Conservation (phyloP, 208 protist genomes). For the Acanthamoeba sp. region DNA sequence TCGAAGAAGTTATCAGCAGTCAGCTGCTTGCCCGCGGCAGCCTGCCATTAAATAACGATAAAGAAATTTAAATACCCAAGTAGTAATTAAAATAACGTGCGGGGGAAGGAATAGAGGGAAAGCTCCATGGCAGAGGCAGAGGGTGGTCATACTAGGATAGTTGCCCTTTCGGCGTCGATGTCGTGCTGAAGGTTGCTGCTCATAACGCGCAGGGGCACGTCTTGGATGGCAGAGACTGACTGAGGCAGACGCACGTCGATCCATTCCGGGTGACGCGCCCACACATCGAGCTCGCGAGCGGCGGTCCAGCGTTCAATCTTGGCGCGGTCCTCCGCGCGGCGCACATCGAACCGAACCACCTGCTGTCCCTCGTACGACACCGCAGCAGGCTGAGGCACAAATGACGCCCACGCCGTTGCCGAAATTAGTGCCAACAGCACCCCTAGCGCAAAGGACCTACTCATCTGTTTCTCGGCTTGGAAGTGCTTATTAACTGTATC, state of each 20-base stretch:
- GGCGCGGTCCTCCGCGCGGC: background rate
- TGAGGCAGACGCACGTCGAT: background rate
- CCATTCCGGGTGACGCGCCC: background rate
- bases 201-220: background rate
- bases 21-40: background rate
- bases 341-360: background rate
- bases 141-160: background rate
- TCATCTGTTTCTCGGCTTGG: too few species aligned
- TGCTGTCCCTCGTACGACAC: background rate
- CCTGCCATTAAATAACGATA: background rate
- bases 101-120: background rate
- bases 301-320: conserved; percentile 11
- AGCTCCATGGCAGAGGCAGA: background rate
- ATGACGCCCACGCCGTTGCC: background rate
- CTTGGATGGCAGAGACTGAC: background rate
- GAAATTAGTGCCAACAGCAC: background rate
- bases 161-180: background rate
- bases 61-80: background rate
- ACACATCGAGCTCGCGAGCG: background rate
- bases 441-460: background rate
- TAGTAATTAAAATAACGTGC: background rate
- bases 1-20: conserved; percentile 18
- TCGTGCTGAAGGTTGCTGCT: background rate
- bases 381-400: background rate
- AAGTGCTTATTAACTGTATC: too few species aligned